Evolutionary conservation across 2,329 filamentous ascomycete species (phyloP).

Genomic region (Venturia asperata): DNA sequence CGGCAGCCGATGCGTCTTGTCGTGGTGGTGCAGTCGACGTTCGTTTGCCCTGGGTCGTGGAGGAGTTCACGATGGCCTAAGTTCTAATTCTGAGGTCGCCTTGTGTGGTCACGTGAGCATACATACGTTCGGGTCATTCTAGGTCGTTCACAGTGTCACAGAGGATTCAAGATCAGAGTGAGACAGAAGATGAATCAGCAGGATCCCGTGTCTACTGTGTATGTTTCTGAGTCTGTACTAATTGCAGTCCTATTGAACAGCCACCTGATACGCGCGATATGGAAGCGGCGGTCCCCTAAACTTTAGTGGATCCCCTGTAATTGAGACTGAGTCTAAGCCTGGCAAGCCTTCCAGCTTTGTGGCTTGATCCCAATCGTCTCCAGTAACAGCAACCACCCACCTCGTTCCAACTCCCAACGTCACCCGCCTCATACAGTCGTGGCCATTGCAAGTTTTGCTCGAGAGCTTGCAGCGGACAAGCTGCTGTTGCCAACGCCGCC

Average conservation of each 20-base stretch:
- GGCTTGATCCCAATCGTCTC: not conserved
- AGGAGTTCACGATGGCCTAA: not conserved
- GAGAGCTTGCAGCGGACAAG: not conserved
- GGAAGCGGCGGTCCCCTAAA: not conserved
- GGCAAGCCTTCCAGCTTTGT: not conserved
- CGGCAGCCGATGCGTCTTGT: conserved; percentile 12
- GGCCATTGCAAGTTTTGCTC: not conserved
- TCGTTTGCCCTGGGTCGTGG: not conserved
- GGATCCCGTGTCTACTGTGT: not conserved
- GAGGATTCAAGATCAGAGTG: not conserved
- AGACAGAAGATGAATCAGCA: not conserved
- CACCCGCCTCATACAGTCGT: not conserved
- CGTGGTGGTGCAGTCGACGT: conserved; percentile 5
- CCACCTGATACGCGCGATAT: not conserved
- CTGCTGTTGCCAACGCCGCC: conserved; percentile 1
- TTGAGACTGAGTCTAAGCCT: not conserved
- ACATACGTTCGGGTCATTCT: too few relatives aligned
- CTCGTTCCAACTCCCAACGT: not conserved
- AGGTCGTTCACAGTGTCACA: not conserved
- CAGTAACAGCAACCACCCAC: not conserved
- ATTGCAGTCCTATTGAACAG: not conserved
- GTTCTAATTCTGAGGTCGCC: conserved; percentile 9
- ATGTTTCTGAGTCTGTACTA: not conserved
- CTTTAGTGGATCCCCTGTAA: not conserved
- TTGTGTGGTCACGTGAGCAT: conserved; percentile 5